A percentile compares a stretch with the other conserved stretches of the same genome.
phyloP scores from a whole-genome alignment of 2,329 filamentous ascomycete species.

The Cytospora piceicola region DNA sequence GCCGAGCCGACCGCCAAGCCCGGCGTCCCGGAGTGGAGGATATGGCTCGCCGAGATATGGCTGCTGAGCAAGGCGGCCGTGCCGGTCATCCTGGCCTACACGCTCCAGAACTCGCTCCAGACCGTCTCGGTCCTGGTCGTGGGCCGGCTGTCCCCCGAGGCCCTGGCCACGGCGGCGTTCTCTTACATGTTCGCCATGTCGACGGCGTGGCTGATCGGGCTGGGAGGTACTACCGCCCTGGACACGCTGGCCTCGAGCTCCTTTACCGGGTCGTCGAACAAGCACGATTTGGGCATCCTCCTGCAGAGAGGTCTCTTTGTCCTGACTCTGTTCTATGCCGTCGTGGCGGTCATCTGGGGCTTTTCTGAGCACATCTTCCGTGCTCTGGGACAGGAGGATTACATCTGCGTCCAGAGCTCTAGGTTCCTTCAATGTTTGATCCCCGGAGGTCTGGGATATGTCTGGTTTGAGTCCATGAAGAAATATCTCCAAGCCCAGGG shows the following conservation, averaged over 20 bases:
- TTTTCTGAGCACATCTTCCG: constrained; percentile 76
- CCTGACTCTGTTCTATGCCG: constrained; percentile 71
- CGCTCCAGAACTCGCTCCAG: constrained; percentile 83
- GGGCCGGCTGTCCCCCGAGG: constrained; percentile 77
- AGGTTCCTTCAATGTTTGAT: constrained; percentile 74
- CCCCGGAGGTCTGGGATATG: constrained; percentile 81
- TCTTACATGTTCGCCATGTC: constrained; percentile 95
- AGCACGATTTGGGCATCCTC: constrained; percentile 76
- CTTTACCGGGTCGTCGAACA: constrained; percentile 80
- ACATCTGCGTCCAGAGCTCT: constrained; percentile 74
- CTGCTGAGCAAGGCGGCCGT: constrained; percentile 70
- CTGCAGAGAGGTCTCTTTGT: constrained; percentile 78
- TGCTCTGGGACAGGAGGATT: constrained; percentile 75
- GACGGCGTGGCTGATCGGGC: constrained; percentile 82
- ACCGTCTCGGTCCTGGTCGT: constrained; percentile 82
- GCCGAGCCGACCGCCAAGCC: constrained; percentile 13
- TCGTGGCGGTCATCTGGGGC: constrained; percentile 74
- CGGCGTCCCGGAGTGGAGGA: constrained; percentile 40
- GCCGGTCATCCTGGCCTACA: constrained; percentile 83
- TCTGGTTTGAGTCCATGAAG: constrained; percentile 87
- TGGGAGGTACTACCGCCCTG: constrained; percentile 83
- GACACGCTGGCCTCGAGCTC: constrained; percentile 83
- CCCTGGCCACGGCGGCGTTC: constrained; percentile 81
- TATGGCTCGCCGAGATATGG: constrained; percentile 63
- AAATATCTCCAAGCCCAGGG: constrained; percentile 88